Base-by-base conservation (phyloP, 345 rosid species). In the Populus tremula region DNA sequence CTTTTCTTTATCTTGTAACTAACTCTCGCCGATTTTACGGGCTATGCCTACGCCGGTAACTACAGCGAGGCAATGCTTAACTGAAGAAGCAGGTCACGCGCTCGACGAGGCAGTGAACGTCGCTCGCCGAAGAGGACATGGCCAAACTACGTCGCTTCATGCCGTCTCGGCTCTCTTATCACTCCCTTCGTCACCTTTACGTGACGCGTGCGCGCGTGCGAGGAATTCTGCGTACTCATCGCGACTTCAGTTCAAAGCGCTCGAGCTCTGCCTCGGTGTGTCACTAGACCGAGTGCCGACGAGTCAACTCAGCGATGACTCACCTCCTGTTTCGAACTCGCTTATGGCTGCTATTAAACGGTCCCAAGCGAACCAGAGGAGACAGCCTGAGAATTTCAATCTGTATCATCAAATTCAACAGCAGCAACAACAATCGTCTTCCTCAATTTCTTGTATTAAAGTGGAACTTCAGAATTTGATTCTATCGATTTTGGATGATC, bases 311-410 rank as follows among this genome's bases (percentile, higher is more conserved):
- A 61, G 27, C 0, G 88, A 87, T 6, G 87, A 84, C 27, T 54
- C 62, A n/a, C 94, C 92, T 17, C 92, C 87, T 36, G 79, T 95
- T 1, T 93, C 98, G 7, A 93, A 95, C 84, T 91, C 99, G 1
- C 91, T 95, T 74, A 93, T 95, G 99, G 99, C 99, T 6, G 99
- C 99, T 5, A 93, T 95, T 70, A 93, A 93, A 77, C 88, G 99
- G 9, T 92, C 99, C 7, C 99, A 95, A 80, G 98, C 99, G 36
- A 91, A 89, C 70, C 99, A 95, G 65, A 85, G 98, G 50, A 82
- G 98, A 23, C 91, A 88, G 38, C 99, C 97, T 1, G 98, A 95
- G 82, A 92, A 88, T 43, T 91, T 90, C 75, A 91, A 93, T 67
- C 21, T 93, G n/a, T 54, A 54, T 54, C 78, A 78, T 47, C 81